phyloP scores from a whole-genome alignment of 1,284 basidiomycete species.

The Kwoniella shivajii region DNA sequence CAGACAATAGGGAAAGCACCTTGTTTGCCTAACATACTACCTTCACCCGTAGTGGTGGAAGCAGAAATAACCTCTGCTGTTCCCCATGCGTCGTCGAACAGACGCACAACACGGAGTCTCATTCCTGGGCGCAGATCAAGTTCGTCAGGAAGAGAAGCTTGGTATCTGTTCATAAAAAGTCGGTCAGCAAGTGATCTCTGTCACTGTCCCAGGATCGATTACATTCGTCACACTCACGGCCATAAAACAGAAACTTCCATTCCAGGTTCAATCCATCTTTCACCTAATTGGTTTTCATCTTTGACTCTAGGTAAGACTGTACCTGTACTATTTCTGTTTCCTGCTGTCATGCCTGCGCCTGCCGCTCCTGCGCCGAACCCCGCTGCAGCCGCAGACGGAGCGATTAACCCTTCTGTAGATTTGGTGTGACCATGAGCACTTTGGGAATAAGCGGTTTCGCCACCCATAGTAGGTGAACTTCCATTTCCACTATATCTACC shows the following conservation, averaged over 20 bases:
- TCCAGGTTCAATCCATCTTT: constrained; percentile 41
- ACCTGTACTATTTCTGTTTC: constrained; percentile 26
- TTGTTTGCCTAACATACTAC: constrained; percentile 32
- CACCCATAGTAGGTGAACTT: constrained; percentile 36
- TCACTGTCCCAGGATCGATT: too few relatives aligned
- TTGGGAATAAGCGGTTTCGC: constrained; percentile 27
- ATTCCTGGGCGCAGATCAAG: constrained; percentile 50
- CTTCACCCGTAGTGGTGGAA: constrained; percentile 2
- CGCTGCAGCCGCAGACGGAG: constrained; percentile 11
- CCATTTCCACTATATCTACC: constrained; percentile 6
- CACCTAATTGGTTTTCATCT: constrained; percentile 45
- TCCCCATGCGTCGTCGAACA: constrained; percentile 54
- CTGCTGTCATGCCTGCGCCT: constrained; percentile 7
- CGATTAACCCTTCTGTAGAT: constrained; percentile 2
- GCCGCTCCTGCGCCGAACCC: constrained; percentile 4
- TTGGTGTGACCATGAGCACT: constrained; percentile 2
- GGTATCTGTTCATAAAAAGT: constrained; percentile 28
- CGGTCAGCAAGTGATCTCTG: too few relatives aligned
- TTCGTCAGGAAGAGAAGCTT: constrained; percentile 49
- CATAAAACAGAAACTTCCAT: constrained; percentile 41
- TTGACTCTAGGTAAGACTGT: constrained; percentile 40
- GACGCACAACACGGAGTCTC: constrained; percentile 41
- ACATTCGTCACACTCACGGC: constrained; percentile 46
- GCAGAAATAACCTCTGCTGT: constrained; percentile 41
- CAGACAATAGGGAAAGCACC: constrained; percentile 51